These are phyloP conservation scores for Claviceps fusiformis DNA, from an alignment of 2,329 filamentous ascomycete genomes.

Conservation along the genomic window DNA sequence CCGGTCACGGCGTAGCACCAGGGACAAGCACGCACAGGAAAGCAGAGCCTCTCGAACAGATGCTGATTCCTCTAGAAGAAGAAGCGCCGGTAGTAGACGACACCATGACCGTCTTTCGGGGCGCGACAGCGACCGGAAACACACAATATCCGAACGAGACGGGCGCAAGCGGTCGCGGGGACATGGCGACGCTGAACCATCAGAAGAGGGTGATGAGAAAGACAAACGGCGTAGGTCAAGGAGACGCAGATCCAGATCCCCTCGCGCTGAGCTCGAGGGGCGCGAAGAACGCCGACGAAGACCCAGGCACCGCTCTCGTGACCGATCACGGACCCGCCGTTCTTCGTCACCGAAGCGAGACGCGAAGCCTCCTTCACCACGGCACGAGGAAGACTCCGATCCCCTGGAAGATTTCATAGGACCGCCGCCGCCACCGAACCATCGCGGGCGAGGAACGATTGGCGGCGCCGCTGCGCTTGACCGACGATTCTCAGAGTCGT, in stretches of 20 bases:
- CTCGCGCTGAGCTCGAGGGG: conserved; percentile 8
- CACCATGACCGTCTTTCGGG: conserved; percentile 14
- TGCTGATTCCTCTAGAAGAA: background rate
- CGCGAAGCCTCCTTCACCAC: background rate
- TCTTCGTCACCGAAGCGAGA: background rate
- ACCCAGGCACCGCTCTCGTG: conserved; percentile 20
- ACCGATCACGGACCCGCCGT: background rate
- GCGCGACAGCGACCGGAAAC: conserved; percentile 8
- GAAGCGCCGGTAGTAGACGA: conserved; percentile 4
- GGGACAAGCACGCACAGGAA: conserved; percentile 7
- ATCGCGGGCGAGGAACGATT: conserved; percentile 56
- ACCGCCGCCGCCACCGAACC: conserved; percentile 44
- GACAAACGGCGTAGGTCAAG: conserved; percentile 7
- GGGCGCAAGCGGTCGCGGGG: background rate
- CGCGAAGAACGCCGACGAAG: conserved; percentile 14
- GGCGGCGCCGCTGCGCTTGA: conserved; percentile 57
- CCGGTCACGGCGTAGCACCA: conserved; percentile 4
- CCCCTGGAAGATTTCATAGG: conserved; percentile 66
- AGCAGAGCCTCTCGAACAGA: background rate
- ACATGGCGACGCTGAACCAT: background rate
- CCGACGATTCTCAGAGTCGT: conserved; percentile 58
- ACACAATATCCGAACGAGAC: conserved; percentile 5
- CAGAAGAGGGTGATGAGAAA: background rate
- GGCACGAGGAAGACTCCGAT: conserved; percentile 39
- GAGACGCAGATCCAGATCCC: conserved; percentile 13